These are phyloP conservation scores for Leccinum ochraceum DNA, from an alignment of 768 basidiomycete genomes.

Conservation along the genomic window DNA sequence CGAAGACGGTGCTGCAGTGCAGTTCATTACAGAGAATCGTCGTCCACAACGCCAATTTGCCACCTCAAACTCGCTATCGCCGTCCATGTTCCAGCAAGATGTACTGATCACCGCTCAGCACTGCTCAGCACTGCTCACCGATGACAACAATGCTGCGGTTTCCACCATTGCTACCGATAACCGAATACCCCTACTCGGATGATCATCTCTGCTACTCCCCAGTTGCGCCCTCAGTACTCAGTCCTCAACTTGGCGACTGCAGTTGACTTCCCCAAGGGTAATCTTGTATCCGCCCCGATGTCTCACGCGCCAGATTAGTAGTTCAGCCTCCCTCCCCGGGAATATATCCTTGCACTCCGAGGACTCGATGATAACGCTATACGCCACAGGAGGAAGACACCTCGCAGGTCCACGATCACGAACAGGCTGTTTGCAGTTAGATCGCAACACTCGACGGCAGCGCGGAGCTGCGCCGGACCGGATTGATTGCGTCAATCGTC, in stretches of 20 bases:
- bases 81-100: not conserved
- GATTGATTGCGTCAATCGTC: conserved; percentile 18
- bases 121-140: not conserved
- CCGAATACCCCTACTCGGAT: conserved; percentile 7
- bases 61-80: conserved; percentile 10
- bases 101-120: not conserved
- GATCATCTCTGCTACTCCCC: conserved; percentile 7
- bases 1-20: conserved; percentile 19
- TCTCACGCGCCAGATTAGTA: conserved; percentile 25
- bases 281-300: conserved; percentile 20
- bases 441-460: conserved; percentile 8
- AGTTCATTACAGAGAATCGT: conserved; percentile 15
- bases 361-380: conserved; percentile 19
- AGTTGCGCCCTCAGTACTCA: not conserved
- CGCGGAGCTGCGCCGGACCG: conserved; percentile 13
- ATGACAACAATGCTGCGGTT: not conserved
- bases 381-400: conserved; percentile 12
- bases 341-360: conserved; percentile 28
- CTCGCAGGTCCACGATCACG: conserved; percentile 12
- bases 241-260: conserved; percentile 19
- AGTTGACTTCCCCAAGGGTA: conserved; percentile 15
- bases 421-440: conserved; percentile 6
- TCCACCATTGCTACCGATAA: conserved; percentile 2
- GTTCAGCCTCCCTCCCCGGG: conserved; percentile 15
- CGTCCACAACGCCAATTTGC: conserved; percentile 8